Base-by-base conservation (phyloP, 2,329 filamentous ascomycete species). In the Fusarium nanum region DNA sequence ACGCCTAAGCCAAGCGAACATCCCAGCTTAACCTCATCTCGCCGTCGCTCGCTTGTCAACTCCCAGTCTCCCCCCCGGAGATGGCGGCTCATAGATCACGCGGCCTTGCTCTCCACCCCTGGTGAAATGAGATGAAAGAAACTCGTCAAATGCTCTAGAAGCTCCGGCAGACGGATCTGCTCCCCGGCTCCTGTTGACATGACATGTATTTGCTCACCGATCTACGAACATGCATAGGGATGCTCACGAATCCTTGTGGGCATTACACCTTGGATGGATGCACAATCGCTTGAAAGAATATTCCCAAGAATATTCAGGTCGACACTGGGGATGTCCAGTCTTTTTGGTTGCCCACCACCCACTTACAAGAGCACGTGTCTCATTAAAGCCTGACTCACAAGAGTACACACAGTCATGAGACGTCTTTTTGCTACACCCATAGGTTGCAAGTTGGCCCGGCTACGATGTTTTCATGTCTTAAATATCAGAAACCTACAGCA, bases 51-150 rank as follows among this genome's bases (percentile, higher is more conserved):
- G 47, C 64, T 42, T 68, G 54, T 57, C 56, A 44, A 37, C 56
- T 37, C 54, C 58, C 60, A 28, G 28, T 28, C 56, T 55, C 54
- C 60, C 44, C 44, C 66, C 68, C 59, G 72, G 73, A 72, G 67
- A 75, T 75, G 73, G 72, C 72, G 73, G 73, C 73, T 75, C 68
- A 66, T 69, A 50, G 64, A 68, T 74, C 73, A 74, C 70, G 70
- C 72, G 68, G 71, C 55, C 61, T 30, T 47, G 25, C 56, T 58
- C 58, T 56, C 48, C 46, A 56, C 64, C 68, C 72, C 73, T 74
- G 64, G 57, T 30, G 57, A 27, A 60, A 60, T 68, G 67, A 71
- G 59, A 68, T 68, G 64, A 67, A 49, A 18, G 62, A 71, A 53
- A 65, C 44, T 71, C 47, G 28, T 57, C 53, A 71, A 71, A 69